Conservation (phyloP, 2,329 filamentous ascomycete genomes). For the Knoxdaviesia capensis region DNA sequence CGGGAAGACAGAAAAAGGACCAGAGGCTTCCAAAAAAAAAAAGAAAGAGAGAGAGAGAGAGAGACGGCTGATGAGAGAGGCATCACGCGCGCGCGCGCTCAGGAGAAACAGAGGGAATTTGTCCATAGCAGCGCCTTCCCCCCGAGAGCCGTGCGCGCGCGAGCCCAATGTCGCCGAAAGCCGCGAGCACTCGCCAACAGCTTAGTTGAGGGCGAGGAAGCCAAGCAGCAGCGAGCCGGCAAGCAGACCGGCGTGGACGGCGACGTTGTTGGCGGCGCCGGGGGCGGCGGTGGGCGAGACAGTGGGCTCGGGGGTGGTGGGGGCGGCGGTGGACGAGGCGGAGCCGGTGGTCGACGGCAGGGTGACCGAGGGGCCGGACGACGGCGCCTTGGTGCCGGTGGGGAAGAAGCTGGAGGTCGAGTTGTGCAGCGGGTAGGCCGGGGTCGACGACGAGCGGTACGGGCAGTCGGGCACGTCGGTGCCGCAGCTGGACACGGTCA, state of each 20-base stretch:
- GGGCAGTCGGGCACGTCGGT: conserved; percentile 1
- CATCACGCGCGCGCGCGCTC: background rate
- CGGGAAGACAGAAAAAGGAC: background rate
- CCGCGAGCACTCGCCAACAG: background rate
- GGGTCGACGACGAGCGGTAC: too few species aligned
- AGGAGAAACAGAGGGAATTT: background rate
- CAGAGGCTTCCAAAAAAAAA: background rate
- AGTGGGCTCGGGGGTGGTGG: background rate
- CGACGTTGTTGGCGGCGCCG: background rate
- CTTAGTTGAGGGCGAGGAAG: conserved; percentile 2
- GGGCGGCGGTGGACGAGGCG: background rate
- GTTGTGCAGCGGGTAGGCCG: too few species aligned
- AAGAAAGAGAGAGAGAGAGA: background rate
- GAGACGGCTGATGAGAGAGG: background rate
- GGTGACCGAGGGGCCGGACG: background rate
- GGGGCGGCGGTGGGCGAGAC: background rate
- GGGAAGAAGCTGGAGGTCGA: background rate
- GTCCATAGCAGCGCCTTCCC: background rate
- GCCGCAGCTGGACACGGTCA: conserved; percentile 1
- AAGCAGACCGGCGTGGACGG: background rate
- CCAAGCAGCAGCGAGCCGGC: background rate
- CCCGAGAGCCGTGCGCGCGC: background rate
- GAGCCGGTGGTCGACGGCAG: background rate
- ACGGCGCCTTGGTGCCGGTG: too few species aligned
- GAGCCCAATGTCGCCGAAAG: too few species aligned